These are phyloP conservation scores for Pisolithus microcarpus DNA, from an alignment of 768 basidiomycete species.

Conservation along the genomic window DNA sequence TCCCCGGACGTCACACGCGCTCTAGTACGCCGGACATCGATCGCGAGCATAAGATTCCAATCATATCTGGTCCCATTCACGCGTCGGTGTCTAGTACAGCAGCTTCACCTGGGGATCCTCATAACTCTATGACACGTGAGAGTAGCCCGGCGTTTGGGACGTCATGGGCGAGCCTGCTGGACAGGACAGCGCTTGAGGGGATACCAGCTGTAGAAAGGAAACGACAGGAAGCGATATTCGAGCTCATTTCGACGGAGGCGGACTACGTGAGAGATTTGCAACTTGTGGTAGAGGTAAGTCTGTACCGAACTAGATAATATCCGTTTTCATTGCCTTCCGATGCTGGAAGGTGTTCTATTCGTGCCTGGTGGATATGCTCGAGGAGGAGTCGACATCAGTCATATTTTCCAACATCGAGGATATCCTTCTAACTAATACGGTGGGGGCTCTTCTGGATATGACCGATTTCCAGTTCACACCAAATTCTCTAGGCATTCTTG, in stretches of 20 bases:
- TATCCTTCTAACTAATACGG: too few species aligned
- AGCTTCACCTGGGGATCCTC: neutral
- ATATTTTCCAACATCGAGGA: constrained; percentile 95
- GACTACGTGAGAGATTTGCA: constrained; percentile 90
- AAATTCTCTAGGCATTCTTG: constrained; percentile 54
- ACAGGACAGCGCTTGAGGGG: constrained; percentile 73
- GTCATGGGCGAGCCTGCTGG: constrained; percentile 92
- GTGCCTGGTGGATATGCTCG: constrained; percentile 62
- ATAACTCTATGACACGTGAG: constrained; percentile 29
- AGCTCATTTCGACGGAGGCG: constrained; percentile 85
- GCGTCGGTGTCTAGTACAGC: constrained; percentile 16
- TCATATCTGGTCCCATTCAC: constrained; percentile 66
- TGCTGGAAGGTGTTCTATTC: constrained; percentile 62
- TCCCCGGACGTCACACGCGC: constrained; percentile 45
- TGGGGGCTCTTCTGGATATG: too few species aligned
- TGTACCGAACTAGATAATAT: neutral
- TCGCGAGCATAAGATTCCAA: constrained; percentile 39
- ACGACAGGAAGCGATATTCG: constrained; percentile 94
- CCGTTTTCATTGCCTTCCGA: constrained; percentile 1
- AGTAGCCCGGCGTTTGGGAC: constrained; percentile 55
- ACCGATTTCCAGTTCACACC: neutral
- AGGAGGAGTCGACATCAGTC: constrained; percentile 67
- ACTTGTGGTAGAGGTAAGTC: constrained; percentile 75
- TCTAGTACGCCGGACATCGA: constrained; percentile 45
- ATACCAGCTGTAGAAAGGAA: constrained; percentile 74